These are phyloP conservation scores for Lepiota venenata DNA, from an alignment of 768 basidiomycete genomes.

Conservation along the genomic window DNA sequence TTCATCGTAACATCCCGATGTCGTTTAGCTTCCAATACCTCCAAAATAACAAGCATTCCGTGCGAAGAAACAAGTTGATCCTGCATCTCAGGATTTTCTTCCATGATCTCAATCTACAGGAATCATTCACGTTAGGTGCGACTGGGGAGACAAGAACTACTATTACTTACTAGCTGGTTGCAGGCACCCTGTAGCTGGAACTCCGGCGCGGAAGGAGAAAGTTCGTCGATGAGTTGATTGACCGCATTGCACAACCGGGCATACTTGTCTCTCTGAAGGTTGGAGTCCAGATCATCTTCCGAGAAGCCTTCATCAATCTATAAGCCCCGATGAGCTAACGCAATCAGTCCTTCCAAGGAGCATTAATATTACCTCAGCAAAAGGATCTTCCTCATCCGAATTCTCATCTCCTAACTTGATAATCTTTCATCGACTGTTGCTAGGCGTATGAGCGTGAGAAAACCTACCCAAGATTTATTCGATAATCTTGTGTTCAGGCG, in stretches of 20 bases:
- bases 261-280: constrained; percentile 90
- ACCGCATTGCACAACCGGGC: constrained; percentile 82
- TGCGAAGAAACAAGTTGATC: constrained; percentile 87
- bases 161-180: constrained; percentile 73
- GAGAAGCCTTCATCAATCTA: constrained; percentile 93
- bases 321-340: background rate
- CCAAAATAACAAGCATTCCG: constrained; percentile 92
- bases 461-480: constrained; percentile 82
- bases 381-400: constrained; percentile 92
- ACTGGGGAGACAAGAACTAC: background rate
- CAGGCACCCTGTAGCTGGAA: constrained; percentile 82
- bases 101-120: constrained; percentile 68
- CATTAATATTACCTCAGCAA: constrained; percentile 67
- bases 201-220: constrained; percentile 78
- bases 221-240: constrained; percentile 82
- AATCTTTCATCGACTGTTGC: too few species aligned
- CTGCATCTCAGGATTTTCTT: constrained; percentile 83
- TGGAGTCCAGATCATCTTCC: constrained; percentile 89
- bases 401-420: constrained; percentile 75
- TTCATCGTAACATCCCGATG: constrained; percentile 85
- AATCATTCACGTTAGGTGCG: constrained; percentile 5
- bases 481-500: constrained; percentile 86
- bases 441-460: too few species aligned
- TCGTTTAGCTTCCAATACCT: constrained; percentile 86
- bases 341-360: background rate